Evolutionary conservation across 768 basidiomycete species (phyloP), one percentile per base, ranked within the genome.

Genomic region (Mrakia frigida): DNA sequence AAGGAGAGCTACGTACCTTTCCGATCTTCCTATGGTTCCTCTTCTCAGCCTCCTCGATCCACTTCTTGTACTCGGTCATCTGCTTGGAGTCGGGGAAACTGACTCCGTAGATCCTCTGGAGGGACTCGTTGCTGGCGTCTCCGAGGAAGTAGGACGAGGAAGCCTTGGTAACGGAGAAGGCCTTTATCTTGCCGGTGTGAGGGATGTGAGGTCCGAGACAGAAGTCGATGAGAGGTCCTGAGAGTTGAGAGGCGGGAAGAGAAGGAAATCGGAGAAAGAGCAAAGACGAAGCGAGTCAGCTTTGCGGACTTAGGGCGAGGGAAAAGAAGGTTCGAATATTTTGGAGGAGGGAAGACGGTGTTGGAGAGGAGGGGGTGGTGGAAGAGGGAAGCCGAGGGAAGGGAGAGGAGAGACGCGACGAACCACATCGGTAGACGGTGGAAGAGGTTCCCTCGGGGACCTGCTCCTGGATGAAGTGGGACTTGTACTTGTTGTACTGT

Each of bases 1-100:
- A 94, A 97, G 88, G 98, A 98, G 74, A 90, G 90, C 82, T 90
- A 92, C 77, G 96, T 74, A 89, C 88, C 86, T 90, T 94, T 74
- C 93, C 97, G 76, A 99, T 98, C 86, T 92, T 93, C 63, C 97
- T 86, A 82, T 98, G 97, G 83, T 99, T 96, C 6, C 96, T 91
- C 83, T 92, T 97, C n/a, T 96, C 95, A 71, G 97, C 97, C 84
- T 99, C 96, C 41, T 89, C 95, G 75, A 98, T 87, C 87, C 97
- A 97, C 65, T 87, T 88, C 86, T 98, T 98, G 88, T 98, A 94
- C 77, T 98, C 97, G 21, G 89, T 85, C 79, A 98, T 85, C 82
- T 96, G 93, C 83, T 97, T 96, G 85, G 92, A 92, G 85, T 98
- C 97, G 0, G 97, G 97, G 89, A 98, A 99, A 0, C 95, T 97